phyloP scores from a whole-genome alignment of 306 rosid species.

The Urtica urens region DNA sequence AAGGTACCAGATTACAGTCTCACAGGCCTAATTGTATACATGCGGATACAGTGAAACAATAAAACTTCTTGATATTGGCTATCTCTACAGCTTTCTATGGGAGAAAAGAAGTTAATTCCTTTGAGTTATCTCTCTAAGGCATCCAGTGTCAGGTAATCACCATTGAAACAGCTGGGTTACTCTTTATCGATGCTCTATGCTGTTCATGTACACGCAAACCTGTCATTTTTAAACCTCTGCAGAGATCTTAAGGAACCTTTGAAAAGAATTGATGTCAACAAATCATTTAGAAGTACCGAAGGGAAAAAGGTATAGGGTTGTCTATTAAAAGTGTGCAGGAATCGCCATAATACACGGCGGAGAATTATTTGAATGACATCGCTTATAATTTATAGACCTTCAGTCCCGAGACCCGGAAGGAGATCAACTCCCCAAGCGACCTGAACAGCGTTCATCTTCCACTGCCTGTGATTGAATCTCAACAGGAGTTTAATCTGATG shows the following conservation, averaged over 20 bases:
- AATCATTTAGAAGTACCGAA: slow-evolving; percentile 10
- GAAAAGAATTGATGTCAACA: slow-evolving; percentile 12
- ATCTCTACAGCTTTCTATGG: slow-evolving; percentile 5
- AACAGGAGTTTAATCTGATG: slow-evolving; percentile 26
- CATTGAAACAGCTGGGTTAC: no score
- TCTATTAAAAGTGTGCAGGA: neutral
- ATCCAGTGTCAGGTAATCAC: slow-evolving; percentile 48
- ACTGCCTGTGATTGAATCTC: slow-evolving; percentile 27
- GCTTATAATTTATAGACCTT: slow-evolving; percentile 10
- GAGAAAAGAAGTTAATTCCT: slow-evolving; percentile 27
- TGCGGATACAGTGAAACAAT: neutral
- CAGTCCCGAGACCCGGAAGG: slow-evolving; percentile 27
- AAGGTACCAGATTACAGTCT: slow-evolving; percentile 29
- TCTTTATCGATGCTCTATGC: neutral
- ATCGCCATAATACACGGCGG: neutral
- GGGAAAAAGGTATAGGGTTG: neutral
- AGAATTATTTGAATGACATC: slow-evolving; percentile 2
- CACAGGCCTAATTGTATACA: slow-evolving; percentile 1
- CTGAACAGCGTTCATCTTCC: slow-evolving; percentile 9
- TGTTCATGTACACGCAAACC: slow-evolving; percentile 9
- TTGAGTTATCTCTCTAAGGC: slow-evolving; percentile 42
- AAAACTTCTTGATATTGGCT: neutral
- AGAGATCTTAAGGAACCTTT: slow-evolving; percentile 40
- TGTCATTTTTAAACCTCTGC: slow-evolving; percentile 22
- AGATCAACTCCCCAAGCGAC: slow-evolving; percentile 20